phyloP scores from a whole-genome alignment of 495 filamentous ascomycete species.

The Talaromyces ruber region DNA sequence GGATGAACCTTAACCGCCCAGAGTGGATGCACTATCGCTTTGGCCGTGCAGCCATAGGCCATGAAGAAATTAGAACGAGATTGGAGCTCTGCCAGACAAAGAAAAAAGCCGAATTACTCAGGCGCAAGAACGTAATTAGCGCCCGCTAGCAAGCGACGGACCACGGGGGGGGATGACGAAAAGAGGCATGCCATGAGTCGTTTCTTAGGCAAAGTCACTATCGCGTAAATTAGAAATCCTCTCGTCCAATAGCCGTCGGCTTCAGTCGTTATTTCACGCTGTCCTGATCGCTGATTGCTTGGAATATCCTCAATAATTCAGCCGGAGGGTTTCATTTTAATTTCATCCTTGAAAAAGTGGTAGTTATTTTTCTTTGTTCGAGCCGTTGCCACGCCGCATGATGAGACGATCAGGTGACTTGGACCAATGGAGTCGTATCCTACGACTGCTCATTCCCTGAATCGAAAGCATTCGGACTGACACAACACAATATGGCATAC shows the following conservation, averaged over 20 bases:
- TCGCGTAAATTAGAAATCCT: not conserved
- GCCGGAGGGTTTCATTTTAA: conserved; percentile 2
- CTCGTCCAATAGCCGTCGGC: not conserved
- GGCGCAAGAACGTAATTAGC: not conserved
- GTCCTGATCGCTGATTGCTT: not conserved
- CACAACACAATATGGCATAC: not conserved
- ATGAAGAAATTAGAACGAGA: not conserved
- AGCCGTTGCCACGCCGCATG: conserved; percentile 8
- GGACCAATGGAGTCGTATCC: not conserved
- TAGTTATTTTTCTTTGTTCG: conserved; percentile 4
- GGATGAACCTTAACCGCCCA: not conserved
- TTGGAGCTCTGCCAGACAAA: not conserved
- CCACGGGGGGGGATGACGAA: not conserved
- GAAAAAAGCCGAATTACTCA: not conserved
- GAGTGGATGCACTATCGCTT: not conserved
- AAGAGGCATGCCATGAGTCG: not conserved
- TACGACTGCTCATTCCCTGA: not conserved
- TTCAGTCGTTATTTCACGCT: not conserved
- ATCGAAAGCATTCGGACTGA: not conserved
- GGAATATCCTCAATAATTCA: conserved; percentile 1
- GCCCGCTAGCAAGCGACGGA: not conserved
- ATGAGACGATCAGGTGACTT: conserved; percentile 4
- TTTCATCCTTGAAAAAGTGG: not conserved
- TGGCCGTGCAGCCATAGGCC: not conserved
- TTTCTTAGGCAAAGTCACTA: not conserved